These are phyloP conservation scores for Botrytis aclada DNA, from an alignment of 2,329 filamentous ascomycete species.

Conservation along the genomic window DNA sequence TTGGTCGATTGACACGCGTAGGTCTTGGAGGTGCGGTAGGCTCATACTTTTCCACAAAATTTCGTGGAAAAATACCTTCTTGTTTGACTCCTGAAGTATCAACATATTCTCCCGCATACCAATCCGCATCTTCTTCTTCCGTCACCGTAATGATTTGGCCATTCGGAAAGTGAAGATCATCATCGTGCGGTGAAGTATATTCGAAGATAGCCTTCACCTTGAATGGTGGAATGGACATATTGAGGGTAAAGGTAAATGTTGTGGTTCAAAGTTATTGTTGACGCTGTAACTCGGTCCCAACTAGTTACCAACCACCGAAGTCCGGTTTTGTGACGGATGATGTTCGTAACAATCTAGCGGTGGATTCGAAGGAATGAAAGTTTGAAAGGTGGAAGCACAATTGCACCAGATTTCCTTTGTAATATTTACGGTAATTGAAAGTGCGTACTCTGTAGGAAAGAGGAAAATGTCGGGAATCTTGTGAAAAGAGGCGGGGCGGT, in stretches of 20 bases:
- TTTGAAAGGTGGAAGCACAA: neutral
- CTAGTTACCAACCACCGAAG: constrained; percentile 28
- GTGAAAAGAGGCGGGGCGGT: constrained; percentile 30
- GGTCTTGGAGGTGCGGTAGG: constrained; percentile 87
- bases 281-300: constrained; percentile 16
- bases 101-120: constrained; percentile 86
- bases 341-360: constrained; percentile 10
- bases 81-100: constrained; percentile 71
- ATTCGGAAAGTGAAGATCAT: constrained; percentile 82
- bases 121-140: constrained; percentile 88
- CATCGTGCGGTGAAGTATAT: constrained; percentile 88
- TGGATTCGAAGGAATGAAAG: constrained; percentile 8
- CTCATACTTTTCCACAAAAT: constrained; percentile 96
- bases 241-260: constrained; percentile 28
- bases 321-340: constrained; percentile 22
- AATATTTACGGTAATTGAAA: constrained; percentile 17
- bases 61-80: constrained; percentile 89
- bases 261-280: constrained; percentile 12
- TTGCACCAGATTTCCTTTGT: constrained; percentile 1
- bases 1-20: constrained; percentile 63
- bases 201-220: constrained; percentile 96
- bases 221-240: constrained; percentile 71
- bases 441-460: constrained; percentile 17
- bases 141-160: constrained; percentile 94
- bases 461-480: constrained; percentile 20